Base-by-base conservation (phyloP, 257 asterid species). In the Thymus quinquecostatus region DNA sequence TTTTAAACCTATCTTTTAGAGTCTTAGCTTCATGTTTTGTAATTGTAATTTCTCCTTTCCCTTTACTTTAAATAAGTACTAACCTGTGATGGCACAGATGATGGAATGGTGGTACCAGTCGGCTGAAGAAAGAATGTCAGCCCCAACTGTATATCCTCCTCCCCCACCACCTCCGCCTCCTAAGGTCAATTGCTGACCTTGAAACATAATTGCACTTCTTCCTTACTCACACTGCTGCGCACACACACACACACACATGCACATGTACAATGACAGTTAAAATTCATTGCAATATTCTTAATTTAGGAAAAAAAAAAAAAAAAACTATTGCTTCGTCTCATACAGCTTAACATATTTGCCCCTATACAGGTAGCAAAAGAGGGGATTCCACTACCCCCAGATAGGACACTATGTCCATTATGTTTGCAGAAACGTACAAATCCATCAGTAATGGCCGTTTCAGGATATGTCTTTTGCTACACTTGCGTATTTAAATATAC, bases 81-180 rank as follows among this genome's bases (percentile, higher is more conserved):
- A 47, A 61, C 50, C 57, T 67, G 36, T 71, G 61, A 73, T 49
- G 60, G 38, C 71, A 44, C 78, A 94, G 99, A 95, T 95, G 99
- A 95, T 92, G 99, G 99, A 95, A 74, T 95, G 98, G 99, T 95
- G 99, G 99, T 95, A 95, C 83, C 99, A 95, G 82, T 92, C 98
- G 28, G 99, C 97, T 1, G 99, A 95, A 79, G 98, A 95, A 80
- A 87, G 97, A 80, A 95, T 95, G 96, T 95, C 96, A 33, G 99
- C 99, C 67, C 97, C 99, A 12, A 88, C 97, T 33, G 92, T 92
- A 57, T 95, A 95, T 80, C 99, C 98, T 48, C 96, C 99, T 8
- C 99, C 99, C 8, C 99, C 98, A 1, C 99, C 98, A 2, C 98
- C 99, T 60, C 96, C 96, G 41, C 86, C 90, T 51, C 98, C 99